These are phyloP conservation scores for Phycomyces blakesleeanus DNA, from an alignment of 192 early-diverging fungal genomes.

Conservation along the genomic window DNA sequence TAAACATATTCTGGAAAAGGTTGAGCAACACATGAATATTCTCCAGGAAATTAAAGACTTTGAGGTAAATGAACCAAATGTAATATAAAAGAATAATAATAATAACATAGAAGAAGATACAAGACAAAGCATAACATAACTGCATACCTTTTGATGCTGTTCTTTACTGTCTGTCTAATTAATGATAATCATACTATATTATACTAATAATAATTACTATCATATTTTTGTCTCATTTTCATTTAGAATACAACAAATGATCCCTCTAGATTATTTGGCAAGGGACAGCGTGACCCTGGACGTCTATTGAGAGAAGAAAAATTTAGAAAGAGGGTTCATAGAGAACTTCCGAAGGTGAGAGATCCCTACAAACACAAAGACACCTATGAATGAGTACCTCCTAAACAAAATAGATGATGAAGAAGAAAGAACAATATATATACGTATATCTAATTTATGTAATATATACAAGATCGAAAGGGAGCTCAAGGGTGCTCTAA, in stretches of 20 bases:
- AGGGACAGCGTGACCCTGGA: constrained; percentile 44
- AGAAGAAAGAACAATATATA: no score
- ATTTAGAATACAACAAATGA: constrained; percentile 36
- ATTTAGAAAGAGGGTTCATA: constrained; percentile 38
- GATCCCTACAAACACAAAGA: no score
- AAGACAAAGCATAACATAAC: no score
- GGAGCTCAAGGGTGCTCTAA: constrained; percentile 34
- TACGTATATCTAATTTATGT: no score
- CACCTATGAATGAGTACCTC: no score
- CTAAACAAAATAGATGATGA: no score
- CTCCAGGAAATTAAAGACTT: constrained; percentile 40
- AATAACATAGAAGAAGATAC: no score
- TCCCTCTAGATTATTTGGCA: constrained; percentile 38
- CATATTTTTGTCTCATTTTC: neutral
- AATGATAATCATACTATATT: no score
- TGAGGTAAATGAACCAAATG: constrained; percentile 25
- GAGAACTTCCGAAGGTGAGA: constrained; percentile 46
- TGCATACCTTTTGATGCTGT: neutral
- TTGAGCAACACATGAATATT: constrained; percentile 35
- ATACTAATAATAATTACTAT: no score
- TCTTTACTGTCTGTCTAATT: neutral
- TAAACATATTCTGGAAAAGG: constrained; percentile 37
- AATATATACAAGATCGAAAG: constrained; percentile 3
- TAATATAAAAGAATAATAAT: no score
- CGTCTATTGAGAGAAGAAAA: constrained; percentile 50